These are phyloP conservation scores for Hibiscus tridactylites DNA, from an alignment of 345 rosid genomes.

Conservation along the genomic window DNA sequence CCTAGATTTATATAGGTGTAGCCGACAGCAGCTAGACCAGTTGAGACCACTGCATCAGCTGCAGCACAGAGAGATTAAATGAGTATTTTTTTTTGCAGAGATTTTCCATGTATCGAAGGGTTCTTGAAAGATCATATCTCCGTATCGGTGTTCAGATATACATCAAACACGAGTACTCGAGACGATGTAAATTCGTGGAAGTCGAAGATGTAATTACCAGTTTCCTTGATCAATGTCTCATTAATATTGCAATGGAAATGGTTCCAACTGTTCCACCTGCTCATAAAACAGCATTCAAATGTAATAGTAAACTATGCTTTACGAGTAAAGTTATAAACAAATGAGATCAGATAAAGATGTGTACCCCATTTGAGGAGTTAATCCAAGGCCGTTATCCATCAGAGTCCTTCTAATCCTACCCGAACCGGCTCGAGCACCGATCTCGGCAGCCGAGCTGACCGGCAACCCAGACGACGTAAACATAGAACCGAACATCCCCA, in stretches of 20 bases:
- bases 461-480: not conserved
- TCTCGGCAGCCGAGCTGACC: not conserved
- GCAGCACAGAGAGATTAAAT: not conserved
- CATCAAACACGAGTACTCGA: not conserved
- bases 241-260: slow-evolving; percentile 37
- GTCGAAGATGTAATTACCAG: slow-evolving; percentile 22
- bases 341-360: not conserved
- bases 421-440: not conserved
- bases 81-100: not conserved
- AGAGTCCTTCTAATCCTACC: slow-evolving; percentile 26
- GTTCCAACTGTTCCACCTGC: slow-evolving; percentile 64
- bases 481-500: not conserved
- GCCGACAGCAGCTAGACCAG: slow-evolving; percentile 31
- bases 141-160: not conserved
- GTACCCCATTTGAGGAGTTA: slow-evolving; percentile 58
- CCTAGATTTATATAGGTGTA: slow-evolving; percentile 25
- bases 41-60: slow-evolving; percentile 50
- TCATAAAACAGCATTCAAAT: not conserved
- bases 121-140: not conserved
- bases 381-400: slow-evolving; percentile 44
- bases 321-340: slow-evolving; percentile 1
- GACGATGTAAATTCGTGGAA: not conserved
- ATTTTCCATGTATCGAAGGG: not conserved
- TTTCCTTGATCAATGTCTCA: slow-evolving; percentile 39
- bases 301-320: not conserved